These are phyloP conservation scores for Evernia prunastri DNA, from an alignment of 495 filamentous ascomycete genomes.

Conservation along the genomic window DNA sequence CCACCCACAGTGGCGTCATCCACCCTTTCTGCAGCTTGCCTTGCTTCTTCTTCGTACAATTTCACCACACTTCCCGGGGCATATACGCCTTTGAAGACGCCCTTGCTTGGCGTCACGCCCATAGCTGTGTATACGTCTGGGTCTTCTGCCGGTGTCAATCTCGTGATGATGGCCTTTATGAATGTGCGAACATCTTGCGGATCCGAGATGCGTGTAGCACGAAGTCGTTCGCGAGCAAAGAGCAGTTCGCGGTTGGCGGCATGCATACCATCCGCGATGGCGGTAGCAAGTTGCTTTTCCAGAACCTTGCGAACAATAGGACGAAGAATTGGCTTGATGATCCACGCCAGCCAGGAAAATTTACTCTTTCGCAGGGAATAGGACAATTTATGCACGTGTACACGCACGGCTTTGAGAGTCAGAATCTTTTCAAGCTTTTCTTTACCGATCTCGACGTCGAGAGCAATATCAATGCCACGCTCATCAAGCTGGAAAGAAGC, in stretches of 20 bases:
- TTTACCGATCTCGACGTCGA: conserved; percentile 73
- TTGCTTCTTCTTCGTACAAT: conserved; percentile 76
- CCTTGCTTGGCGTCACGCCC: conserved; percentile 56
- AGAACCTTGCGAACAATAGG: conserved; percentile 71
- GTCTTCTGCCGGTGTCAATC: conserved; percentile 61
- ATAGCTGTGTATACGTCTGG: conserved; percentile 66
- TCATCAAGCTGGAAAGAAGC: conserved; percentile 78
- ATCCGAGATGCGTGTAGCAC: conserved; percentile 75
- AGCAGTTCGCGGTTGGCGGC: conserved; percentile 77
- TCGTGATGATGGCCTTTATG: conserved; percentile 68
- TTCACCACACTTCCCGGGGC: conserved; percentile 82
- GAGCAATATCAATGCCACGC: conserved; percentile 75
- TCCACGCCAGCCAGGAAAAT: conserved; percentile 70
- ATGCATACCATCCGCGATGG: conserved; percentile 61
- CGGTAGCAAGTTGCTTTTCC: conserved; percentile 68
- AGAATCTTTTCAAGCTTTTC: conserved; percentile 73
- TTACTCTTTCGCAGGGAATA: conserved; percentile 69
- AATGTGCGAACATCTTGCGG: conserved; percentile 76
- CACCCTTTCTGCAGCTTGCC: conserved; percentile 55
- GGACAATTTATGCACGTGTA: conserved; percentile 78
- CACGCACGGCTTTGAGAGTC: conserved; percentile 64
- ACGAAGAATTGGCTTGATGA: conserved; percentile 77
- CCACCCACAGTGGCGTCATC: conserved; percentile 48
- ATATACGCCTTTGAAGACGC: conserved; percentile 77
- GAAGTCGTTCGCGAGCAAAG: conserved; percentile 76